Evolutionary conservation across 1,284 basidiomycete genomes (phyloP).

Genomic region (Meira miltonrushii): DNA sequence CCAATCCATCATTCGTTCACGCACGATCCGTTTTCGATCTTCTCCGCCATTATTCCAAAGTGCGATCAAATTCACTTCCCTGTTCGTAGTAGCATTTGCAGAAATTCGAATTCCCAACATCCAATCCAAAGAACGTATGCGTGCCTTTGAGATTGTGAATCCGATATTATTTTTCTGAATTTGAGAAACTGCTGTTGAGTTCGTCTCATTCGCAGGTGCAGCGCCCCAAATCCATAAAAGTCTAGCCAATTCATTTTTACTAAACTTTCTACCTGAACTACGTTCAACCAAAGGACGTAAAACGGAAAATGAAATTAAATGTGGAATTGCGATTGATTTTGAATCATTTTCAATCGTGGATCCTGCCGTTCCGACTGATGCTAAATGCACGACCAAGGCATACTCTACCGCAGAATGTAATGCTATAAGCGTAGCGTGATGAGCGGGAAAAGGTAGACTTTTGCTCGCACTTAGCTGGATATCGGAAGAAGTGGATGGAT

Average conservation of each 20-base stretch:
- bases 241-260: conserved; percentile 27
- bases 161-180: background rate
- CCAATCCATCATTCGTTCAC: conserved; percentile 23
- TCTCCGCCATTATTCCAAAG: conserved; percentile 49
- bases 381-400: conserved; percentile 43
- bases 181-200: background rate
- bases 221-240: conserved; percentile 36
- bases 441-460: conserved; percentile 27
- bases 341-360: conserved; percentile 13
- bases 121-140: background rate
- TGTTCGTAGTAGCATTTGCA: background rate
- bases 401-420: conserved; percentile 43
- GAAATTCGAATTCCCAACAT: background rate
- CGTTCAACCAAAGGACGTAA: conserved; percentile 44
- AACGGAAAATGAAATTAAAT: conserved; percentile 35
- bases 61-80: conserved; percentile 40
- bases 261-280: conserved; percentile 30
- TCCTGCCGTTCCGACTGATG: conserved; percentile 30
- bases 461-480: conserved; percentile 12
- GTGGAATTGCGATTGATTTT: conserved; percentile 30
- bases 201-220: background rate
- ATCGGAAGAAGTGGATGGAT: conserved; percentile 4
- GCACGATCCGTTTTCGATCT: conserved; percentile 36
- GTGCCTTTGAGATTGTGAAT: background rate
- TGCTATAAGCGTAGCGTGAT: conserved; percentile 30